Base-by-base conservation (phyloP, 1,139 yeast genomes). In the Sugiyamaella castrensis region DNA sequence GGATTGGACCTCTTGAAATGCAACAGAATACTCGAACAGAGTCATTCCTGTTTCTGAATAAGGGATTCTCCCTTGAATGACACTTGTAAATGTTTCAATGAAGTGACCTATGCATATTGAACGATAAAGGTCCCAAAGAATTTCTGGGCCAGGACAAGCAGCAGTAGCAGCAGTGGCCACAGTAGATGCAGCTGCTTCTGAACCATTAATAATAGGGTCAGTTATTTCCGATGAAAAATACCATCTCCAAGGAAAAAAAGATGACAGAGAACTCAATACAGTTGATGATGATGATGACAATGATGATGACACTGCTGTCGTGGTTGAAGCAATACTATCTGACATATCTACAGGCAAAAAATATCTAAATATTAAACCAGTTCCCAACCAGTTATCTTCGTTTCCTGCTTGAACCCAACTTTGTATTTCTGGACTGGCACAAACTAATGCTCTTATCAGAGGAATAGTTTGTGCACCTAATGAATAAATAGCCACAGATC, bases 1-100 rank as follows among this genome's bases (percentile, higher is more conserved):
- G n/a, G 76, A 70, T 57, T 81, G 81, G 29, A 77, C 80, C 58
- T 84, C 91, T 61, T 84, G 89, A 60, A 83, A 84, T 10, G 87
- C 86, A 28, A 84, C 66, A 1, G 89, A 82, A 60, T 81, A 84
- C 60, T 85, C 94, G 64, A 85, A 84, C 30, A 84, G 67, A 0
- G 92, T 82, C 56, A 84, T 71, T 0, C 89, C 89, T 8, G 84
- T 76, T 55, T 84, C 92, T 8, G 80, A 76, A 48, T 75, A 74
- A 1, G 88, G 86, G 40, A 74, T 73, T 31, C 68, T 67, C 7
- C 87, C 87, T 48, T 76, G 75, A 2, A 82, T 73, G 15, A 80
- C 80, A 7, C 86, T 74, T 1, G 81, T 71, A 56, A 85, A 82
- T 0, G 88, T 82, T 63, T 86, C 92, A n/a, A 82, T 69, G 52